phyloP scores from a whole-genome alignment of 1,139 yeast genomes.

The Spathaspora sp. region DNA sequence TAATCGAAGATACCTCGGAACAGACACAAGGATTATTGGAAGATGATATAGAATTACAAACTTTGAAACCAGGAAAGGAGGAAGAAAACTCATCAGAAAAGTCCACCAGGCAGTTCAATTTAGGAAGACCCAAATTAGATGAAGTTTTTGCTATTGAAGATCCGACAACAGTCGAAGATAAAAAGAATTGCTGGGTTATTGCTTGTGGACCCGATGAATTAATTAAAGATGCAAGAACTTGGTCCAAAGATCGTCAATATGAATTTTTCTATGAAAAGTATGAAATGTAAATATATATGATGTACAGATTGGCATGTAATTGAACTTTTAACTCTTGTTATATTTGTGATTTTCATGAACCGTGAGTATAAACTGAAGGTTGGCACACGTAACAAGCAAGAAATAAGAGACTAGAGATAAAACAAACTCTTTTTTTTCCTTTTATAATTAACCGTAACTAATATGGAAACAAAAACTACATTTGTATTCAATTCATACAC shows the following conservation, averaged over 20 bases:
- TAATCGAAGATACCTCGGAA: constrained; percentile 15
- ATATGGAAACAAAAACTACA: no score
- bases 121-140: constrained; percentile 45
- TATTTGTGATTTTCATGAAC: not conserved
- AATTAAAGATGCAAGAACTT: constrained; percentile 43
- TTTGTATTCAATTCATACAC: constrained; percentile 25
- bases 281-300: constrained; percentile 21
- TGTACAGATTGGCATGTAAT: not conserved
- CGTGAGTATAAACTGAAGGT: no score
- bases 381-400: no score
- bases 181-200: constrained; percentile 51
- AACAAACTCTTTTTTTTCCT: no score
- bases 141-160: constrained; percentile 26
- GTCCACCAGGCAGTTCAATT: constrained; percentile 35
- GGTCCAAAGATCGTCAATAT: constrained; percentile 40
- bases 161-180: constrained; percentile 22
- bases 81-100: constrained; percentile 11
- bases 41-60: constrained; percentile 20
- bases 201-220: constrained; percentile 69
- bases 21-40: constrained; percentile 11
- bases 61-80: constrained; percentile 3
- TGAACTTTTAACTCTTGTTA: no score
- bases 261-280: constrained; percentile 47
- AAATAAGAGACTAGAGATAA: no score
- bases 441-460: no score